Percentiles rank a stretch among this genome's conserved stretches.
Conservation (phyloP, 2,329 filamentous ascomycete genomes). For the Diaporthe citrichinensis region DNA sequence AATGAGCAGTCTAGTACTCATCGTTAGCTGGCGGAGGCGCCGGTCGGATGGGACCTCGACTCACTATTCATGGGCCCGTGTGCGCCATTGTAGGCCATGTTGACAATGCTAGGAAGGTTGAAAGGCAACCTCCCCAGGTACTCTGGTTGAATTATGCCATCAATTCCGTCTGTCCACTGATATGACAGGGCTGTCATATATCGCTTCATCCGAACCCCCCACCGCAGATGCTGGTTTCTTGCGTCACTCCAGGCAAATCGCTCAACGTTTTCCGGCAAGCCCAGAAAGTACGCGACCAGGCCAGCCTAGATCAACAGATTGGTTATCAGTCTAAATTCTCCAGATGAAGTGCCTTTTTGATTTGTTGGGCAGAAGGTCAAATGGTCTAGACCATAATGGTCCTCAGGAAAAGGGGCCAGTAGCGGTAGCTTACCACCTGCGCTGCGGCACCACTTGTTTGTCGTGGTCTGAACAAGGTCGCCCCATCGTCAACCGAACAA, state of each 20-base stretch:
- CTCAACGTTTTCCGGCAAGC: conserved; percentile 11
- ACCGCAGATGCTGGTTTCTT: conserved; percentile 5
- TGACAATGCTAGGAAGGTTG: conserved; percentile 15
- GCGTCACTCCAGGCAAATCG: conserved; percentile 22
- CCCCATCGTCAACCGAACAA: neutral
- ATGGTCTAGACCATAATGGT: no score
- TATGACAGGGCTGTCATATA: conserved; percentile 20
- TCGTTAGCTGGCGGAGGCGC: neutral
- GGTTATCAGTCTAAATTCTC: no score
- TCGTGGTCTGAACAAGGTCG: neutral
- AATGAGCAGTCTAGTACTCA: conserved; percentile 1
- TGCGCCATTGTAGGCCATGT: conserved; percentile 28
- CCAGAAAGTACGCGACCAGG: conserved; percentile 6
- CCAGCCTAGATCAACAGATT: neutral
- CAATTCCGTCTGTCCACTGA: conserved; percentile 20
- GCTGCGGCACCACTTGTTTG: conserved; percentile 24
- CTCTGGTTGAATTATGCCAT: neutral
- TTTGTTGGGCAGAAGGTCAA: neutral
- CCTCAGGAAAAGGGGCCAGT: neutral
- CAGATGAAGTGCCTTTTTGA: neutral
- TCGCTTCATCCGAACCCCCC: conserved; percentile 25
- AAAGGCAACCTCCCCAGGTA: neutral
- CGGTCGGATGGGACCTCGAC: neutral
- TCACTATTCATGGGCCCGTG: conserved; percentile 20
- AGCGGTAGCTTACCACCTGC: conserved; percentile 2